phyloP scores from a whole-genome alignment of 2,329 filamentous ascomycete species.

The Trichoderma polysporum region DNA sequence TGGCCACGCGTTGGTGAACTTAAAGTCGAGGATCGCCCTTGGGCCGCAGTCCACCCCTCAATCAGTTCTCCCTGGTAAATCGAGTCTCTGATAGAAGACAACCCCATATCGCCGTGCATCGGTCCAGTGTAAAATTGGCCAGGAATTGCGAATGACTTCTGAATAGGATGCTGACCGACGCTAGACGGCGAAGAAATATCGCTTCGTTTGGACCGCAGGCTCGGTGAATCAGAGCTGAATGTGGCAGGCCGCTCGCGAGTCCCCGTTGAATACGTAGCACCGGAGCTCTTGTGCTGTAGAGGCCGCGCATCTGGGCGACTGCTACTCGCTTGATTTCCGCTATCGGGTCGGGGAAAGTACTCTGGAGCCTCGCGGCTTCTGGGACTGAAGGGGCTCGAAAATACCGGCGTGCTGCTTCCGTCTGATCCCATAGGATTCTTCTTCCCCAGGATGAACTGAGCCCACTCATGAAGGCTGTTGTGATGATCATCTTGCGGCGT shows the following conservation, averaged over 20 bases:
- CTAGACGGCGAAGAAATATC: slow-evolving; percentile 61
- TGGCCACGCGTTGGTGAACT: slow-evolving; percentile 56
- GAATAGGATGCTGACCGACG: slow-evolving; percentile 41
- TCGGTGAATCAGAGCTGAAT: slow-evolving; percentile 58
- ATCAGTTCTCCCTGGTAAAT: slow-evolving; percentile 57
- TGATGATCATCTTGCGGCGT: slow-evolving; percentile 51
- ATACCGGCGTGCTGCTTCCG: slow-evolving; percentile 54
- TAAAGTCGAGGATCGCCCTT: slow-evolving; percentile 58
- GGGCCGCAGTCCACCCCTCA: slow-evolving; percentile 60
- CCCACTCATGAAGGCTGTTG: slow-evolving; percentile 59
- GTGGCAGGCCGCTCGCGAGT: slow-evolving; percentile 50
- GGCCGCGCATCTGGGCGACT: slow-evolving; percentile 29
- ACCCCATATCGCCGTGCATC: slow-evolving; percentile 56
- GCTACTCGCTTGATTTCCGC: slow-evolving; percentile 40
- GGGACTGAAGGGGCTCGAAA: slow-evolving; percentile 53
- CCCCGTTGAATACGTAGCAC: slow-evolving; percentile 48
- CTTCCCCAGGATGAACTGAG: slow-evolving; percentile 50
- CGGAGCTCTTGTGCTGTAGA: slow-evolving; percentile 50
- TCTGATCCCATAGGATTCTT: slow-evolving; percentile 49
- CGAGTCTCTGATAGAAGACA: slow-evolving; percentile 49
- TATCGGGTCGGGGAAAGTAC: slow-evolving; percentile 44
- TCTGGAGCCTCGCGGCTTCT: slow-evolving; percentile 44
- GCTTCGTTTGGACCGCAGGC: slow-evolving; percentile 61
- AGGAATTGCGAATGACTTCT: slow-evolving; percentile 40
- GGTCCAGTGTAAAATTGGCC: slow-evolving; percentile 52